Conservation (phyloP, 2,329 filamentous ascomycete species). For the Aspergillus sp. region DNA sequence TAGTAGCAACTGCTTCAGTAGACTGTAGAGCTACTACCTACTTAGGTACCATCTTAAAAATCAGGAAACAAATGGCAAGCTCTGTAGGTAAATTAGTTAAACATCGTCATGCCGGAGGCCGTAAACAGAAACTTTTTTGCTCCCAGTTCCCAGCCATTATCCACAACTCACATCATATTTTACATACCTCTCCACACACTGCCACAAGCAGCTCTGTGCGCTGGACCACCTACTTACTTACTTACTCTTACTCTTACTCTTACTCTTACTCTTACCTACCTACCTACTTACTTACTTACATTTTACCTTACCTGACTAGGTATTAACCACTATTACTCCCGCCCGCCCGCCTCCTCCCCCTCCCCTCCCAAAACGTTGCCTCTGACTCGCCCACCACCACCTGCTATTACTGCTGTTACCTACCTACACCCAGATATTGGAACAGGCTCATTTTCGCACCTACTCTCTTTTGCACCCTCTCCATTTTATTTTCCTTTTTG, state of each 20-base stretch:
- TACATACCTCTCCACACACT: slow-evolving; percentile 19
- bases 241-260: no score
- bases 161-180: slow-evolving; percentile 9
- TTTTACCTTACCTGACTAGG: no score
- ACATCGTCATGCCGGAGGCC: slow-evolving; percentile 15
- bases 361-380: slow-evolving; percentile 7
- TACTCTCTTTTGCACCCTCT: neutral
- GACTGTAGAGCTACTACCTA: neutral
- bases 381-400: slow-evolving; percentile 2
- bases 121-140: slow-evolving; percentile 18
- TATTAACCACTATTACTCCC: no score
- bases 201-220: slow-evolving; percentile 13
- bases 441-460: slow-evolving; percentile 2
- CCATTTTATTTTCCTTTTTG: neutral
- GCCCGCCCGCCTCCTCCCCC: slow-evolving; percentile 2
- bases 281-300: no score
- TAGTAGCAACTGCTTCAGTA: neutral
- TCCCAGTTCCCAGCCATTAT: slow-evolving; percentile 9
- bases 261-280: no score
- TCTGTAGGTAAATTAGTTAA: neutral
- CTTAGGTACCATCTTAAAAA: neutral
- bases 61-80: no score
- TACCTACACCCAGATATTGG: slow-evolving; percentile 7
- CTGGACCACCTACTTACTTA: neutral
- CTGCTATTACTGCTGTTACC: neutral